phyloP scores from a whole-genome alignment of 495 filamentous ascomycete species.

The Penicillium simplicissimum region DNA sequence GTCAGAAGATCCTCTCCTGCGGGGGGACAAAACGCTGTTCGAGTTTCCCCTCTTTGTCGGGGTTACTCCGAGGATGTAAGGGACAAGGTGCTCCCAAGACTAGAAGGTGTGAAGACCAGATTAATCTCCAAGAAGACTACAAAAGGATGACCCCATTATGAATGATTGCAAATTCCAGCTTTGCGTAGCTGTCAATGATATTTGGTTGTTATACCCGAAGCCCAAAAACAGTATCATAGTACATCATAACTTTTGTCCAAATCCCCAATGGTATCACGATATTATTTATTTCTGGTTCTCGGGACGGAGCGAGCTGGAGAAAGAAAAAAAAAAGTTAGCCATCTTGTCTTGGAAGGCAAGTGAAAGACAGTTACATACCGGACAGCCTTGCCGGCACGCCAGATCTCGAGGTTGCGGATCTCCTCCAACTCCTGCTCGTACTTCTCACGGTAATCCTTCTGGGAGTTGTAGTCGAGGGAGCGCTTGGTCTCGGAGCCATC shows the following conservation, averaged over 20 bases:
- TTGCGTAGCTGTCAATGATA: constrained; percentile 21
- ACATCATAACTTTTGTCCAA: constrained; percentile 47
- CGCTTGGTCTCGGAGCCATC: constrained; percentile 89
- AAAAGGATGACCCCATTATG: neutral
- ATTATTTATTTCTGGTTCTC: constrained; percentile 83
- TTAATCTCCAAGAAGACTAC: no score
- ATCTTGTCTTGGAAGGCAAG: neutral
- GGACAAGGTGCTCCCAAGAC: no score
- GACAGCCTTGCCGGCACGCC: constrained; percentile 97
- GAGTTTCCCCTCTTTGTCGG: constrained; percentile 2
- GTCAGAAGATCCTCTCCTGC: no score
- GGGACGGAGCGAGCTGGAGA: constrained; percentile 70
- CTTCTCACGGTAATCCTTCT: constrained; percentile 91
- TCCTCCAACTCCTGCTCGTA: constrained; percentile 96
- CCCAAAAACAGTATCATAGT: constrained; percentile 42
- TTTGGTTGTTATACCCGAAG: constrained; percentile 24
- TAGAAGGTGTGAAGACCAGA: no score
- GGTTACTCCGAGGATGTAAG: constrained; percentile 1
- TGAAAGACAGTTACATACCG: constrained; percentile 47
- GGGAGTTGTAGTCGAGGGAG: constrained; percentile 91
- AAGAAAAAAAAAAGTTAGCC: neutral
- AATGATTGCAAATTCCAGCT: constrained; percentile 3
- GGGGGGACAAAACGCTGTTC: no score
- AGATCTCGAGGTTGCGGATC: constrained; percentile 96
- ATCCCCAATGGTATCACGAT: constrained; percentile 34